Conservation (phyloP, 176 grass and related monocot species). For the Aegilops bicornis region DNA sequence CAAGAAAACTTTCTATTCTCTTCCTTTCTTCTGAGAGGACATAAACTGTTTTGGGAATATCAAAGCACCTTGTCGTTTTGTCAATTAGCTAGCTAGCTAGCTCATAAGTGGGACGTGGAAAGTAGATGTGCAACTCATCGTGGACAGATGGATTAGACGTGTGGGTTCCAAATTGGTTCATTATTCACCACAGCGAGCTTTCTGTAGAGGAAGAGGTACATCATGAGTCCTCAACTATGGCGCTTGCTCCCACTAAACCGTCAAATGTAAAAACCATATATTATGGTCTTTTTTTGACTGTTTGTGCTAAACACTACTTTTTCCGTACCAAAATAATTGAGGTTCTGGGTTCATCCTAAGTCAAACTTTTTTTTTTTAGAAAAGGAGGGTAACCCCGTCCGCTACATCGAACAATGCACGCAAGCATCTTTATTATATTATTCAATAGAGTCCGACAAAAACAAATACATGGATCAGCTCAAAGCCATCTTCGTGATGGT, state of each 20-base stretch:
- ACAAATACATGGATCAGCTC: too few species aligned
- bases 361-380: too few species aligned
- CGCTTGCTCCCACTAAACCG: neutral
- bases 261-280: too few species aligned
- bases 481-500: too few species aligned
- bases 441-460: too few species aligned
- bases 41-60: neutral
- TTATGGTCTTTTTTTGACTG: too few species aligned
- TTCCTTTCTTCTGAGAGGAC: neutral
- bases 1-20: neutral
- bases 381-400: too few species aligned
- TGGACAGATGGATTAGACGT: neutral
- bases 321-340: too few species aligned
- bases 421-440: too few species aligned
- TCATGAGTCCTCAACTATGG: neutral
- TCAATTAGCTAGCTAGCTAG: neutral
- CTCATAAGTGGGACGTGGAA: constrained; percentile 12
- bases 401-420: too few species aligned
- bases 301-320: too few species aligned
- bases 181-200: neutral
- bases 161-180: neutral
- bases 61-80: constrained; percentile 18
- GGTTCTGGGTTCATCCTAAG: too few species aligned
- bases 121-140: neutral
- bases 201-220: neutral